Conservation (phyloP, 257 asterid species). For the Rubia yunnanensis region DNA sequence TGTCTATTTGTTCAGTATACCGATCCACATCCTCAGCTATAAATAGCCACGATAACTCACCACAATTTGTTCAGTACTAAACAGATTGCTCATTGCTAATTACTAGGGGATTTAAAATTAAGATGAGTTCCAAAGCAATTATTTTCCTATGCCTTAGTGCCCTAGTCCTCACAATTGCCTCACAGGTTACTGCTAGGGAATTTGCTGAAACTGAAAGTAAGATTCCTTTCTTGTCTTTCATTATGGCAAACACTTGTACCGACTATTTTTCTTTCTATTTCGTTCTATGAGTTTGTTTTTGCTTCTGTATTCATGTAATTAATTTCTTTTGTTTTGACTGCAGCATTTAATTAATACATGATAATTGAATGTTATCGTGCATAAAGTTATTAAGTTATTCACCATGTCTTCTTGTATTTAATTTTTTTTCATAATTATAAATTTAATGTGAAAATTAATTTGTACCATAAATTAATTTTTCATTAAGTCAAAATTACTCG, state of each 20-base stretch:
- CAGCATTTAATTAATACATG: too few species aligned
- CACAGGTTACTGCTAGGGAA: not conserved
- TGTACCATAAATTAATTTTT: too few species aligned
- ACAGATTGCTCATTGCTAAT: not conserved
- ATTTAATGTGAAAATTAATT: too few species aligned
- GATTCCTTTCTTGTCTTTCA: not conserved
- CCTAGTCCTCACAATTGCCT: not conserved
- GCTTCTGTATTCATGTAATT: not conserved
- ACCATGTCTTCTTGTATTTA: too few species aligned
- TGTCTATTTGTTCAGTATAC: not conserved
- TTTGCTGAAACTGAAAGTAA: conserved; percentile 11
- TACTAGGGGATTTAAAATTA: not conserved
- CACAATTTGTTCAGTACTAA: not conserved
- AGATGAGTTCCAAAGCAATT: not conserved
- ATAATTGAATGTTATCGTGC: too few species aligned
- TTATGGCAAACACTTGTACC: too few species aligned
- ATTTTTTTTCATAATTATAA: too few species aligned
- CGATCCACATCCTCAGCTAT: not conserved
- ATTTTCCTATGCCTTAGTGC: not conserved
- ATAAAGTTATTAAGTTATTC: too few species aligned
- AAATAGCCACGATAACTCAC: not conserved
- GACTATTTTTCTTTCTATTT: too few species aligned
- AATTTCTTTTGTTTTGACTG: too few species aligned
- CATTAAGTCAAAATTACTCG: too few species aligned
- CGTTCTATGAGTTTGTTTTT: too few species aligned